Evolutionary conservation across 306 rosid species (phyloP).

Genomic region (Cicer judaicum): DNA sequence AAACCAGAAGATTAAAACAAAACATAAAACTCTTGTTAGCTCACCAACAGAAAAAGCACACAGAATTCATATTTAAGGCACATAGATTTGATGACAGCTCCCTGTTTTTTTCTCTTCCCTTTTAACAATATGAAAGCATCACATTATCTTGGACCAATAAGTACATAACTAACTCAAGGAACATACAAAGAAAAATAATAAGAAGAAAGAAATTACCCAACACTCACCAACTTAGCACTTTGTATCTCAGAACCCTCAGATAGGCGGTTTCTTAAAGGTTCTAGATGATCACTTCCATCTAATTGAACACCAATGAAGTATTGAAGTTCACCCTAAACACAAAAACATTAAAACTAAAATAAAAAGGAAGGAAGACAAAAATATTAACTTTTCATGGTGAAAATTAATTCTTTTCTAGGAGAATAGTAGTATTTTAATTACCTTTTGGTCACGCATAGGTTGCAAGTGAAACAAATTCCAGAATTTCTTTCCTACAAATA

Average conservation of each 20-base stretch:
- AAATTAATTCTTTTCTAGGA: slow-evolving; percentile 18
- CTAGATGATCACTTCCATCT: slow-evolving; percentile 90
- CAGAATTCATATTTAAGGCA: background rate
- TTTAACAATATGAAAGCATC: background rate
- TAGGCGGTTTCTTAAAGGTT: slow-evolving; percentile 67
- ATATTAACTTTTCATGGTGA: slow-evolving; percentile 22
- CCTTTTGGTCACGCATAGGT: slow-evolving; percentile 95
- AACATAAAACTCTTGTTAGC: too few species aligned
- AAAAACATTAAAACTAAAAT: slow-evolving; percentile 31
- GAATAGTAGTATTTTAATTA: slow-evolving; percentile 41
- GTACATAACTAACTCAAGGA: too few species aligned
- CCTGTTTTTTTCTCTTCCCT: background rate
- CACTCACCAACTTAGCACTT: slow-evolving; percentile 71
- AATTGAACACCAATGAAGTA: slow-evolving; percentile 95
- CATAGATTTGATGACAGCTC: background rate
- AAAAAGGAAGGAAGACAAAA: background rate
- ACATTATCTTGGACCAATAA: slow-evolving; percentile 8
- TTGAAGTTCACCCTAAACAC: slow-evolving; percentile 88
- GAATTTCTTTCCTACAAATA: slow-evolving; percentile 79
- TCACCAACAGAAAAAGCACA: too few species aligned
- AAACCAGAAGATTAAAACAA: too few species aligned
- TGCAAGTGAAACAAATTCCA: slow-evolving; percentile 97
- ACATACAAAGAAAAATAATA: background rate
- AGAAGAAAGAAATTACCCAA: slow-evolving; percentile 25
- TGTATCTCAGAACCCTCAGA: slow-evolving; percentile 69